A percentile compares a stretch with the other conserved stretches of the same genome.
Evolutionary conservation across 2,329 filamentous ascomycete species (phyloP).

Genomic region (Ambrosiella beaveri): DNA sequence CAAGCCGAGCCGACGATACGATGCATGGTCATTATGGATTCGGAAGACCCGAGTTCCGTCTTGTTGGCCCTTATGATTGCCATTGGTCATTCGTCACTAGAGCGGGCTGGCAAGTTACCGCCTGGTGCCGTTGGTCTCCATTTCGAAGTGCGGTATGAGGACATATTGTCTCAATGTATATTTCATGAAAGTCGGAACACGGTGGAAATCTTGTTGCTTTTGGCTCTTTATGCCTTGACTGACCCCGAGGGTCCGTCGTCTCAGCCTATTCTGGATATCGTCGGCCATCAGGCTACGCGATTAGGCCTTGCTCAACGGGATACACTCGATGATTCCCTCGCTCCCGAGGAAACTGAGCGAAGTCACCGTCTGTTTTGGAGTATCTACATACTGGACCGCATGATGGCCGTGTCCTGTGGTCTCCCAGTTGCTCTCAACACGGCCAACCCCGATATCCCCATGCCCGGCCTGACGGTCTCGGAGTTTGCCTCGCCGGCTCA

Average conservation of each 20-base stretch:
- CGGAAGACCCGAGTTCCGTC: constrained; percentile 16
- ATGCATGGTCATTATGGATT: constrained; percentile 14
- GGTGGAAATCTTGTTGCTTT: constrained; percentile 25
- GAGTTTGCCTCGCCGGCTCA: constrained; percentile 26
- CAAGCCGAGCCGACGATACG: constrained; percentile 13
- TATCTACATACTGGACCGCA: constrained; percentile 28
- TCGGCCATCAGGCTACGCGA: constrained; percentile 23
- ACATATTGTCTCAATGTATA: constrained; percentile 26
- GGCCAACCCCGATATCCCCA: constrained; percentile 24
- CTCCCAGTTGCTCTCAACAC: constrained; percentile 24
- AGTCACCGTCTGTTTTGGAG: constrained; percentile 28
- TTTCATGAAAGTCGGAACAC: constrained; percentile 21
- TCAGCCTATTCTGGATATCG: constrained; percentile 25
- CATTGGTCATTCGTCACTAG: constrained; percentile 27
- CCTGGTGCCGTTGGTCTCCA: constrained; percentile 8
- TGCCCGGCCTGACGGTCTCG: constrained; percentile 28
- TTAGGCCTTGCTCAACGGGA: constrained; percentile 22
- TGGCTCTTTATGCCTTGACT: constrained; percentile 28
- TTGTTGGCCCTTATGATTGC: constrained; percentile 25
- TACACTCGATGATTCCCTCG: constrained; percentile 17
- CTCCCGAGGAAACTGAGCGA: constrained; percentile 19
- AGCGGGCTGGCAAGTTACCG: constrained; percentile 25
- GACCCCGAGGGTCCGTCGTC: constrained; percentile 24
- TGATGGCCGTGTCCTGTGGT: constrained; percentile 27
- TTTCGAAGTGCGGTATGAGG: constrained; percentile 23